Percentiles rank a stretch among this genome's conserved stretches.
phyloP scores from a whole-genome alignment of 2,329 filamentous ascomycete genomes.

The Penicillium sp. region DNA sequence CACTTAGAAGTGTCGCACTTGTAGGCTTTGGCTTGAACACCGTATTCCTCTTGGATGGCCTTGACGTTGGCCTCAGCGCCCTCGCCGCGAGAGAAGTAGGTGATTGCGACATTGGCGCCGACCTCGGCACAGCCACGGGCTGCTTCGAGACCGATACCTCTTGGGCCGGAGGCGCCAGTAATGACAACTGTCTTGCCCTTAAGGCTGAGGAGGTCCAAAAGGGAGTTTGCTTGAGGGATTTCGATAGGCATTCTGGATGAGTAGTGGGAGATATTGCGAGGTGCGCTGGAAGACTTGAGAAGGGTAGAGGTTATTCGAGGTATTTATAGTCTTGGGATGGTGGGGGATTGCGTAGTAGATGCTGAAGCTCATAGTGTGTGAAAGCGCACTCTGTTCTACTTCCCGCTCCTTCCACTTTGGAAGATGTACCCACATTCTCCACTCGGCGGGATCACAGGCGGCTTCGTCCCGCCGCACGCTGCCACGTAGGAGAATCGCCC shows the following conservation, averaged over 20 bases:
- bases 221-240: conserved; percentile 35
- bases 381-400: background rate
- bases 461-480: background rate
- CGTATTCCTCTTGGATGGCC: conserved; percentile 60
- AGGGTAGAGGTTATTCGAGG: background rate
- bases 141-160: conserved; percentile 68
- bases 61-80: conserved; percentile 68
- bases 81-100: conserved; percentile 62
- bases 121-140: conserved; percentile 66
- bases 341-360: background rate
- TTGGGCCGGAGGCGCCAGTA: conserved; percentile 59
- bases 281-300: background rate
- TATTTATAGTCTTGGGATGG: background rate
- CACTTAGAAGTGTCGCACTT: conserved; percentile 63
- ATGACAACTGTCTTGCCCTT: conserved; percentile 51
- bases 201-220: conserved; percentile 49
- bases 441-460: conserved; percentile 3
- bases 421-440: conserved; percentile 1
- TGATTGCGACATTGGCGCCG: conserved; percentile 66
- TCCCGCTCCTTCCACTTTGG: background rate
- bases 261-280: background rate
- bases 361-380: background rate
- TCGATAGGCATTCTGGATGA: conserved; percentile 39
- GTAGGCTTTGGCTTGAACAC: conserved; percentile 68
- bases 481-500: background rate